phyloP scores from a whole-genome alignment of 1,139 yeast species.

The Groenewaldozyma sp. region DNA sequence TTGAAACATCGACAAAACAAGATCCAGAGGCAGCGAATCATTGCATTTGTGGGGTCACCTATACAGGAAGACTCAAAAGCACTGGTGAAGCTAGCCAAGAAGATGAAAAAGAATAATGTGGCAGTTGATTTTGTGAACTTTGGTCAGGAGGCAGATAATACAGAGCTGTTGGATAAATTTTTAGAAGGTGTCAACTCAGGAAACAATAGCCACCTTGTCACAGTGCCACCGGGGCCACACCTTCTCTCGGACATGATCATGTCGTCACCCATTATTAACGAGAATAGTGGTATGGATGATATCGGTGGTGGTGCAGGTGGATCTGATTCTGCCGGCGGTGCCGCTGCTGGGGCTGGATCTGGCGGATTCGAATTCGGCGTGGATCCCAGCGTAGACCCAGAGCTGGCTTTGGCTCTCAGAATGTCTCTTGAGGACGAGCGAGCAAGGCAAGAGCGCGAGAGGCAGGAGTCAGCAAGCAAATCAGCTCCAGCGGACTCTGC shows the following conservation, averaged over 20 bases:
- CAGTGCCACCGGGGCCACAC: conserved; percentile 83
- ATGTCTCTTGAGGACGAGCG: conserved; percentile 77
- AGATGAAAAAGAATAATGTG: conserved; percentile 86
- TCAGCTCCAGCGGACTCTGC: conserved; percentile 2
- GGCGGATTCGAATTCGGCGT: conserved; percentile 52
- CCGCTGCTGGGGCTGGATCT: conserved; percentile 34
- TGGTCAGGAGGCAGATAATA: conserved; percentile 79
- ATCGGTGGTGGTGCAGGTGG: conserved; percentile 37
- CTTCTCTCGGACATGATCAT: conserved; percentile 67
- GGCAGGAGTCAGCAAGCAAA: conserved; percentile 14
- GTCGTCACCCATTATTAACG: conserved; percentile 58
- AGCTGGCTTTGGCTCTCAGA: conserved; percentile 86
- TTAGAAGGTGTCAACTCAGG: conserved; percentile 65
- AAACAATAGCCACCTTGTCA: conserved; percentile 74
- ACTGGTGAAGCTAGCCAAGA: conserved; percentile 77
- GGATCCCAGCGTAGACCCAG: conserved; percentile 95
- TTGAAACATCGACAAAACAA: conserved; percentile 93
- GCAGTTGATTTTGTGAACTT: conserved; percentile 87
- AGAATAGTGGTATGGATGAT: conserved; percentile 35
- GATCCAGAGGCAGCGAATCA: conserved; percentile 82
- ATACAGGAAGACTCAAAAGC: conserved; percentile 61
- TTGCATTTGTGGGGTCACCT: conserved; percentile 87
- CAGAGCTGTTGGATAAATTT: conserved; percentile 73
- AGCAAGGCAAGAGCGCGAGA: conserved; percentile 58
- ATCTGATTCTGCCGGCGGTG: conserved; percentile 33